These are phyloP conservation scores for Suillus americanus DNA, from an alignment of 768 basidiomycete species.

Conservation along the genomic window DNA sequence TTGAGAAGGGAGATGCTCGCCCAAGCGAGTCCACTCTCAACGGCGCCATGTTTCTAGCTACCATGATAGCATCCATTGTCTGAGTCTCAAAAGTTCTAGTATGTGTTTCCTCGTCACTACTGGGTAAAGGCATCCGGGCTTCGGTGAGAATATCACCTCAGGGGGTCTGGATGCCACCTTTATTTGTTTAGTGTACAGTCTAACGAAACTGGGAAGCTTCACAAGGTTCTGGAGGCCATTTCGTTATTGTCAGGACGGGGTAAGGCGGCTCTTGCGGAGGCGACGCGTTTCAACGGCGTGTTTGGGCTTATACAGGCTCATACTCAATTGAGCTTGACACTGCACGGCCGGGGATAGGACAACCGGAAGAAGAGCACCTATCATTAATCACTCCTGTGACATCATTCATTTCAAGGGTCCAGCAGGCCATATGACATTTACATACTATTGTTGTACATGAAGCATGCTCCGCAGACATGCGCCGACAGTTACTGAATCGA, in stretches of 20 bases:
- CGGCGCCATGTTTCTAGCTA: neutral
- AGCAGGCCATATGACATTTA: neutral
- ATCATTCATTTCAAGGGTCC: neutral
- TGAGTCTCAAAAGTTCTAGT: neutral
- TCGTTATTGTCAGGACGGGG: too few relatives aligned
- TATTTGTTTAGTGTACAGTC: neutral
- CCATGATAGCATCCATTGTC: neutral
- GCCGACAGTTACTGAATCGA: neutral
- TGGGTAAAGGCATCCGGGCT: neutral
- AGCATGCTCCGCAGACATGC: neutral
- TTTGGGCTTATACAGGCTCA: neutral
- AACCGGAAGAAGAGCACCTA: neutral
- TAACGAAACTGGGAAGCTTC: too few relatives aligned
- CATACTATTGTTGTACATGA: neutral
- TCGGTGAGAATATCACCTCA: neutral
- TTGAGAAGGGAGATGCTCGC: neutral
- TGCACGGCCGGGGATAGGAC: neutral
- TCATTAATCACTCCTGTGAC: neutral
- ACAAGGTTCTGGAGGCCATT: neutral
- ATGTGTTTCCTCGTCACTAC: neutral
- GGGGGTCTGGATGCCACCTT: neutral
- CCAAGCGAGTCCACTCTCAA: neutral
- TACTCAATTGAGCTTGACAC: neutral
- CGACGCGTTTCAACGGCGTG: neutral
- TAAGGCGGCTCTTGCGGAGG: neutral